phyloP scores from a whole-genome alignment of 208 protist genomes.

The Leishmania martiniquensis region DNA sequence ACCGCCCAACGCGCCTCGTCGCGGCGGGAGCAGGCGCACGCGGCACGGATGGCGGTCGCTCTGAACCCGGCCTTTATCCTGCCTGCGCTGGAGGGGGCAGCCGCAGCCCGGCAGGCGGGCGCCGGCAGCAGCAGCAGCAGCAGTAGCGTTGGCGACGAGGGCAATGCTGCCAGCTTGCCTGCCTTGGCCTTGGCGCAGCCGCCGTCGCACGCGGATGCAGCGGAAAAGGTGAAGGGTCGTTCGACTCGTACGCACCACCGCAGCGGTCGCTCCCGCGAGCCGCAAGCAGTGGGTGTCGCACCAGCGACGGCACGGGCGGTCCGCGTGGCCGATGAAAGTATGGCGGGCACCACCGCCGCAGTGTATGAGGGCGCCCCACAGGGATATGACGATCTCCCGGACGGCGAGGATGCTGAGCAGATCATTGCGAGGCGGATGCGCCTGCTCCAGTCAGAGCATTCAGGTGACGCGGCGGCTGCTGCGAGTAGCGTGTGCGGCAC shows the following conservation, averaged over 20 bases:
- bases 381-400: background rate
- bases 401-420: conserved; percentile 4
- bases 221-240: background rate
- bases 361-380: background rate
- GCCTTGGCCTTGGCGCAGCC: background rate
- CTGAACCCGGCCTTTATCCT: conserved; percentile 9
- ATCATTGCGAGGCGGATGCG: background rate
- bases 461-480: background rate
- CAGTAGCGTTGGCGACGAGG: background rate
- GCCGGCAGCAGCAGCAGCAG: background rate
- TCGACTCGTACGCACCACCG: background rate
- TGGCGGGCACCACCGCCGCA: background rate
- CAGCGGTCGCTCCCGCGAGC: background rate
- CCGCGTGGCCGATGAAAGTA: background rate
- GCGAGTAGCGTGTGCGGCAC: background rate
- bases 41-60: conserved; percentile 9
- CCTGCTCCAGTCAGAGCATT: background rate
- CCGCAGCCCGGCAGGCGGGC: background rate
- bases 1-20: background rate
- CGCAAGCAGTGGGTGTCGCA: background rate
- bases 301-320: background rate
- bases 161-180: background rate
- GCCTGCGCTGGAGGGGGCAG: background rate
- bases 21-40: conserved; percentile 16
- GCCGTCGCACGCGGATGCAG: background rate